Conservation (phyloP, 768 basidiomycete species). For the Leccinellum albellum region DNA sequence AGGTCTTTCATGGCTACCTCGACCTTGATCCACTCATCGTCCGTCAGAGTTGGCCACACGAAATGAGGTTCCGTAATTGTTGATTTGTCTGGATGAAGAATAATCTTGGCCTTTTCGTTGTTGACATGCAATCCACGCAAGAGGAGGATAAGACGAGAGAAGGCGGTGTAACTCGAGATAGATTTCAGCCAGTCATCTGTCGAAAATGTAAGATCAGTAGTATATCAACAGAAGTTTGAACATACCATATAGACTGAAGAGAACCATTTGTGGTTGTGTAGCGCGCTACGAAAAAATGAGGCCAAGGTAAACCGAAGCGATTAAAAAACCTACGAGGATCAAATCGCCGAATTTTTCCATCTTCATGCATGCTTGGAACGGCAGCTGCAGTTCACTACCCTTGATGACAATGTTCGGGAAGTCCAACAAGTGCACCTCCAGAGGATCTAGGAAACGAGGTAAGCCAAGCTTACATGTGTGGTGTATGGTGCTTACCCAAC, state of each 20-base stretch:
- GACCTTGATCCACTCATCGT: slow-evolving; percentile 99
- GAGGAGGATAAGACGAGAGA: slow-evolving; percentile 95
- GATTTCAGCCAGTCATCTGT: slow-evolving; percentile 98
- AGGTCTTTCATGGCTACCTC: slow-evolving; percentile 99
- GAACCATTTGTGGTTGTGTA: slow-evolving; percentile 98
- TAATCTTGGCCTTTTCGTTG: slow-evolving; percentile 99
- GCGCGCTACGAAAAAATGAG: slow-evolving; percentile 55
- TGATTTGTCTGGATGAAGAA: slow-evolving; percentile 93
- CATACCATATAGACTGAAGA: slow-evolving; percentile 92
- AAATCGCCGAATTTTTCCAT: slow-evolving; percentile 99
- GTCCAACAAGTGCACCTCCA: slow-evolving; percentile 97
- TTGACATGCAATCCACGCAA: slow-evolving; percentile 97
- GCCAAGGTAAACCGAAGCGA: neutral
- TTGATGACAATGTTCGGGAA: slow-evolving; percentile 99
- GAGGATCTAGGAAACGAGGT: slow-evolving; percentile 54
- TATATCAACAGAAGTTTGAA: neutral
- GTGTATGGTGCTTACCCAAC: slow-evolving; percentile 58
- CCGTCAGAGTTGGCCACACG: slow-evolving; percentile 90
- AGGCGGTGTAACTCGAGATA: slow-evolving; percentile 98
- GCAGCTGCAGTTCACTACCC: slow-evolving; percentile 94
- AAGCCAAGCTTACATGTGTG: neutral
- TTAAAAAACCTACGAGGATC: slow-evolving; percentile 57
- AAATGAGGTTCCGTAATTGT: slow-evolving; percentile 98
- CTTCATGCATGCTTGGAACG: slow-evolving; percentile 99
- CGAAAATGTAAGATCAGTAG: slow-evolving; percentile 3